Conservation (phyloP, 2,329 filamentous ascomycete genomes). For the Parastagonospora avenae region DNA sequence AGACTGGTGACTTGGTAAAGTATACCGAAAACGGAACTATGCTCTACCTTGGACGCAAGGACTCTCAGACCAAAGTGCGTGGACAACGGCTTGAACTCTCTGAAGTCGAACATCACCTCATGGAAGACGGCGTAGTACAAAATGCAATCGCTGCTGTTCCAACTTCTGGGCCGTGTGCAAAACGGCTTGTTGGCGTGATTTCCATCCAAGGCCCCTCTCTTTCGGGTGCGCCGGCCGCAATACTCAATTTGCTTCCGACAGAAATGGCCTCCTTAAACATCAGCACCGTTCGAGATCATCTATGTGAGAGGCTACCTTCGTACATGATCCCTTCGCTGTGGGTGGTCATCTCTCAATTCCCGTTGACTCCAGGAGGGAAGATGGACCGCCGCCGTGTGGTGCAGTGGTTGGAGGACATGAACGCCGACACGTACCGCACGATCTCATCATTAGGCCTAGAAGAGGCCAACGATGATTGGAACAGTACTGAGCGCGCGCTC, state of each 20-base stretch:
- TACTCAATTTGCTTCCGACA: constrained; percentile 23
- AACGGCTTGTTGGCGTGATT: constrained; percentile 38
- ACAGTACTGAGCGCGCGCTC: constrained; percentile 29
- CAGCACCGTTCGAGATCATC: constrained; percentile 28
- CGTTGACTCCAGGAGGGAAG: constrained; percentile 39
- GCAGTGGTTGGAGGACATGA: constrained; percentile 40
- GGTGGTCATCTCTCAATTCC: constrained; percentile 35
- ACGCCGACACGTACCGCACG: constrained; percentile 29
- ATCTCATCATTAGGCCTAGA: constrained; percentile 32
- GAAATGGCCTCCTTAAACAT: constrained; percentile 32
- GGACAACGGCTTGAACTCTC: constrained; percentile 53
- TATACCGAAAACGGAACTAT: constrained; percentile 45
- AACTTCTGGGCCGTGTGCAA: constrained; percentile 33
- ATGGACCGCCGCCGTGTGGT: constrained; percentile 36
- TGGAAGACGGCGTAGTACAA: constrained; percentile 32
- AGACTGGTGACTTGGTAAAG: constrained; percentile 45
- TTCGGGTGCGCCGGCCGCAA: constrained; percentile 2
- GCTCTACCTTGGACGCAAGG: constrained; percentile 39
- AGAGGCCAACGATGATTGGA: constrained; percentile 14
- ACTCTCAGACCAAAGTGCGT: constrained; percentile 46
- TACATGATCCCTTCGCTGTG: constrained; percentile 44
- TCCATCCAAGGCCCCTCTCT: constrained; percentile 25
- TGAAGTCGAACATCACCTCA: constrained; percentile 53
- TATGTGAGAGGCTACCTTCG: constrained; percentile 36
- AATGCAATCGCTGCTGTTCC: constrained; percentile 38